Base-by-base conservation (phyloP, 2,329 filamentous ascomycete genomes). In the Aspergillus hiratsukae region DNA sequence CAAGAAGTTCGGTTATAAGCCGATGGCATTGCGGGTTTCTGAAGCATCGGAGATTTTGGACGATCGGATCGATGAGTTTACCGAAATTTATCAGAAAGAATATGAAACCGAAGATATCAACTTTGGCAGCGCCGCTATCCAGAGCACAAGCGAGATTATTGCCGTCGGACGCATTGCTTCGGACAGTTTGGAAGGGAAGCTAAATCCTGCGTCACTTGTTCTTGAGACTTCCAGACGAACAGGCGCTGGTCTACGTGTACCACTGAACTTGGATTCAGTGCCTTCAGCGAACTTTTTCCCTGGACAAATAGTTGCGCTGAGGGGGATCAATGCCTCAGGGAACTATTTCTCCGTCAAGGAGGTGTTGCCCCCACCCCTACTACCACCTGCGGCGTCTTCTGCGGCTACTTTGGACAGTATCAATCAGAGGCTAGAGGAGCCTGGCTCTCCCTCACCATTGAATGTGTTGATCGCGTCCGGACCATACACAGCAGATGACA, bases 21-120 rank as follows among this genome's bases (percentile, higher is more conserved):
- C 91, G 1, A 87, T 97, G 80, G 88, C 90, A 2, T 96, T 97
- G 91, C 96, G 96, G 68, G 81, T 94, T 6, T 92, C 90, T 4
- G 92, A 97, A 71, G 87, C 91, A 0, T 96, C 93, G 4, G 92
- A 96, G 72, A 90, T 96, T 48, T 82, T 97, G 7, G 94, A 99
- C 74, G 93, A 97, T 74, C 83, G 91, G 65, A 97, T 99, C 77
- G 91, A 97, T 66, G 91, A 92, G 60, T 96, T 97, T 67, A 81
- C 85, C 57, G 77, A 79, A n/a, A 73, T 91, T 1, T 80, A 96
- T 4, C 86, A 90, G 74, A 83, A 87, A 55, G 80, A 91, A 62
- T 84, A 96, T 72, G 79, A 83, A 14, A 78, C 96, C 5, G 89
- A 94, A 19, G 87, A 94, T 57, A 83, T 84, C 19, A 88, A 85